phyloP scores from a whole-genome alignment of 345 rosid species.

The Hibiscus trionum region DNA sequence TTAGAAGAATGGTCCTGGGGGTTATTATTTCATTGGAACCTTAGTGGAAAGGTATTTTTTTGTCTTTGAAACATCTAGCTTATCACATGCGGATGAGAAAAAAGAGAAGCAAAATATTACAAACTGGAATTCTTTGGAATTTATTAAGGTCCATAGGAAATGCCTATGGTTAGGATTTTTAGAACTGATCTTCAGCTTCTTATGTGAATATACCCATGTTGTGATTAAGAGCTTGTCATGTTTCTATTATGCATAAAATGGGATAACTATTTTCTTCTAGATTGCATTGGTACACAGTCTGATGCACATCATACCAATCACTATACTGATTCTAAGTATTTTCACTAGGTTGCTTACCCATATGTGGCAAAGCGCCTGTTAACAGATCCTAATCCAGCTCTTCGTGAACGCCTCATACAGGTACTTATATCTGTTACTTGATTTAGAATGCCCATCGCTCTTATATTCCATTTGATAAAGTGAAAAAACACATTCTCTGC shows the following conservation, averaged over 20 bases:
- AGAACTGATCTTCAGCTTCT: not conserved
- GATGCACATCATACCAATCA: not conserved
- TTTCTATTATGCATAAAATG: not conserved
- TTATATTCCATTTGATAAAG: not conserved
- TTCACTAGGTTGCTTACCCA: slow-evolving; percentile 86
- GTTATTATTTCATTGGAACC: not conserved
- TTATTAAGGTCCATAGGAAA: not conserved
- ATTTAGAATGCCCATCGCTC: not conserved
- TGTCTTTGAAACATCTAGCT: not conserved
- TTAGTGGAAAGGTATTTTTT: not conserved
- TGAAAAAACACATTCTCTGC: not conserved
- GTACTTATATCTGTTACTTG: slow-evolving; percentile 21
- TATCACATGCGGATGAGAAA: not conserved
- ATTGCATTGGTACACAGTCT: not conserved
- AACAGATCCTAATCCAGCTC: slow-evolving; percentile 96
- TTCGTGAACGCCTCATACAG: slow-evolving; percentile 93
- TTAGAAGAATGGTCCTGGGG: not conserved
- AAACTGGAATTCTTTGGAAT: not conserved
- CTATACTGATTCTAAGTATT: slow-evolving; percentile 13
- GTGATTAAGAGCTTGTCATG: not conserved
- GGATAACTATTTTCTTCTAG: not conserved
- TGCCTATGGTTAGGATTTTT: not conserved
- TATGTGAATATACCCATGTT: not conserved
- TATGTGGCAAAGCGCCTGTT: slow-evolving; percentile 92
- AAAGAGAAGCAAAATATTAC: not conserved